A percentile compares a stretch with the other conserved stretches of the same genome.
These are phyloP conservation scores for Paracoccidioides lutzii DNA, from an alignment of 2,329 filamentous ascomycete species.

Conservation along the genomic window DNA sequence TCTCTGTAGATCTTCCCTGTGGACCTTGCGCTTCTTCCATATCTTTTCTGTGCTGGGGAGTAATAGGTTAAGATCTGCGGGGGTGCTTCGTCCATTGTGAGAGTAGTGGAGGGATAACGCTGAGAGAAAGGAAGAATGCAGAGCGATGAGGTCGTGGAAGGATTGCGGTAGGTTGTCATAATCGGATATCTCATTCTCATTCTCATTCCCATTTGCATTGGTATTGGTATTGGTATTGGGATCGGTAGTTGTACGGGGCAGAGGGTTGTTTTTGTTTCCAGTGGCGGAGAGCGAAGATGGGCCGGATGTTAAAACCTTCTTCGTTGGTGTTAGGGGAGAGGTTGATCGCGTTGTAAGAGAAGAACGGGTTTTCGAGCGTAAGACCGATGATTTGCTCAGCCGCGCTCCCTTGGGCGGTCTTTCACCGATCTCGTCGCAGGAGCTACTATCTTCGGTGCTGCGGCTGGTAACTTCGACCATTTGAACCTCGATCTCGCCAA, in stretches of 20 bases:
- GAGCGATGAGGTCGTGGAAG: slow-evolving; percentile 43
- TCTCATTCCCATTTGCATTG: slow-evolving; percentile 3
- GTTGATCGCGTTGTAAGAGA: neutral
- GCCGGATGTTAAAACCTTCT: neutral
- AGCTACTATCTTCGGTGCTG: neutral
- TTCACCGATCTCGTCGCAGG: slow-evolving; percentile 4
- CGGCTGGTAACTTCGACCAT: slow-evolving; percentile 23
- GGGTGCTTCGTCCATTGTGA: slow-evolving; percentile 51
- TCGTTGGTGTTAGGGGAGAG: neutral
- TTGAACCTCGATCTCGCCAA: slow-evolving; percentile 23
- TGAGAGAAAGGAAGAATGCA: slow-evolving; percentile 56
- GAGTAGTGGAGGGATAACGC: slow-evolving; percentile 56
- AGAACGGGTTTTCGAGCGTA: neutral
- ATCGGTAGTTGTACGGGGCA: neutral
- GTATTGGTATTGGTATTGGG: neutral
- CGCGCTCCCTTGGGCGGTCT: slow-evolving; percentile 4
- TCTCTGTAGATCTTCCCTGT: slow-evolving; percentile 51
- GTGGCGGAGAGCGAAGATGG: neutral
- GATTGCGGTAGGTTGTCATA: slow-evolving; percentile 31
- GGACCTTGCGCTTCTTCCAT: slow-evolving; percentile 61
- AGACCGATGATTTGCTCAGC: neutral
- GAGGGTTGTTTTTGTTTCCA: neutral
- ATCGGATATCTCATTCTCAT: slow-evolving; percentile 16
- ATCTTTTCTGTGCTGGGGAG: slow-evolving; percentile 51
- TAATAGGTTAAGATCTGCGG: slow-evolving; percentile 51